Percentiles rank a stretch among this genome's conserved stretches.
These are phyloP conservation scores for Suillus weaverae DNA, from an alignment of 768 basidiomycete genomes.

Conservation along the genomic window DNA sequence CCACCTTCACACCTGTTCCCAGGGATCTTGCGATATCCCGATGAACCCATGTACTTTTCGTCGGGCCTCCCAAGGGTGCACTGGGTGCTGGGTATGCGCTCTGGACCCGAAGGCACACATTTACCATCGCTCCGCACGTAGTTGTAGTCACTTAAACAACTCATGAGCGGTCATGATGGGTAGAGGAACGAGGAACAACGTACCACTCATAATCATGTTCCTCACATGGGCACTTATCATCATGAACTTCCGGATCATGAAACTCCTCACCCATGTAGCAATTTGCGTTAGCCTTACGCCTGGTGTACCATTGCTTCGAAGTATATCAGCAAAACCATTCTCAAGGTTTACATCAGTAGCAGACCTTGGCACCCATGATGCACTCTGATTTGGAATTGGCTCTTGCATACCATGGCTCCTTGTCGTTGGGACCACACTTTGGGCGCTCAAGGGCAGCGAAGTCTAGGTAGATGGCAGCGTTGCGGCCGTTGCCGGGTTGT, in stretches of 20 bases:
- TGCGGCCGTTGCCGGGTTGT: constrained; percentile 49
- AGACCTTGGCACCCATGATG: constrained; percentile 91
- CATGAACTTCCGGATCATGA: constrained; percentile 77
- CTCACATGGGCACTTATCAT: constrained; percentile 79
- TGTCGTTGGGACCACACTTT: constrained; percentile 71
- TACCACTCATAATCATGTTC: constrained; percentile 96
- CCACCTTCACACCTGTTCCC: constrained; percentile 81
- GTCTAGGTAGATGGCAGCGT: constrained; percentile 79
- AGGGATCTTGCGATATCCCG: constrained; percentile 89
- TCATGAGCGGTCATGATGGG: neutral
- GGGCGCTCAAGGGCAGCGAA: constrained; percentile 67
- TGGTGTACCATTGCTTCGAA: constrained; percentile 87
- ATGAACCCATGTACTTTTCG: constrained; percentile 79
- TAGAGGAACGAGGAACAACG: constrained; percentile 14
- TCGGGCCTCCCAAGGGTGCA: constrained; percentile 52
- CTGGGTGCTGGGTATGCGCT: constrained; percentile 76
- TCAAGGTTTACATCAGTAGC: constrained; percentile 13
- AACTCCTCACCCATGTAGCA: constrained; percentile 94
- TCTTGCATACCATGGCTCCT: constrained; percentile 88
- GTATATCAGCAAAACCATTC: neutral
- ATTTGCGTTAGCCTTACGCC: constrained; percentile 77
- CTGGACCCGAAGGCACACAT: constrained; percentile 86
- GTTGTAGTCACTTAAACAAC: constrained; percentile 77
- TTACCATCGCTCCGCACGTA: constrained; percentile 68
- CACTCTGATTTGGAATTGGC: constrained; percentile 63